Evolutionary conservation across 306 rosid species (phyloP).

Genomic region (Vigna reflexopilosa): DNA sequence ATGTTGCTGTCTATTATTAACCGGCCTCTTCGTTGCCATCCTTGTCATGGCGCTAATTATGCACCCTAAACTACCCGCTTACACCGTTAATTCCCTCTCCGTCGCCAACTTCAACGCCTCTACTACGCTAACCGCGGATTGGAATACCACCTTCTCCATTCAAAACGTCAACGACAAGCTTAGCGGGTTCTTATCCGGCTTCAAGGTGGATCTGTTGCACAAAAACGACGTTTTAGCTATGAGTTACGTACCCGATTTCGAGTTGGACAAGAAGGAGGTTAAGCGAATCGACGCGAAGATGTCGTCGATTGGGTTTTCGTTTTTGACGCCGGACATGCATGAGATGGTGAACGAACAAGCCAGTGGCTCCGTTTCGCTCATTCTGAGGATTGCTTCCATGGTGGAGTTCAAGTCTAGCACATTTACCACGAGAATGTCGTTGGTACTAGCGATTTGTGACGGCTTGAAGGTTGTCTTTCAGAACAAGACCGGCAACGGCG

Average conservation of each 20-base stretch:
- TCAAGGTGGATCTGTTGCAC: conserved; percentile 42
- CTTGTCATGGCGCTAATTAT: conserved; percentile 34
- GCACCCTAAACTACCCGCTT: conserved; percentile 48
- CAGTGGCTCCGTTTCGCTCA: conserved; percentile 12
- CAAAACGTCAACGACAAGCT: conserved; percentile 49
- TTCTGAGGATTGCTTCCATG: conserved; percentile 37
- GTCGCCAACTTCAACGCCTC: conserved; percentile 50
- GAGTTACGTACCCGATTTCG: conserved; percentile 36
- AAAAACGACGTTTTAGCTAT: not conserved
- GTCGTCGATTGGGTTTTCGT: not conserved
- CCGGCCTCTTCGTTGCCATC: not conserved
- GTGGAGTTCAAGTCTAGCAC: conserved; percentile 18
- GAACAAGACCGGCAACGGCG: conserved; percentile 10
- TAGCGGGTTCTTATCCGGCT: not conserved
- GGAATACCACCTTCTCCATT: conserved; percentile 46
- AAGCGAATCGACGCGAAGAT: conserved; percentile 21
- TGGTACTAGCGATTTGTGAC: conserved; percentile 44
- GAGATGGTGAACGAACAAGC: not conserved
- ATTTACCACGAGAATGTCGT: not conserved
- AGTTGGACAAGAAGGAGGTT: conserved; percentile 1
- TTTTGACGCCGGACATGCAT: conserved; percentile 10
- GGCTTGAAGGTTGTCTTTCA: conserved; percentile 55
- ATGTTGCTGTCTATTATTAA: conserved; percentile 1
- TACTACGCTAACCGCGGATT: conserved; percentile 36
- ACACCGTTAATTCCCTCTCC: conserved; percentile 43